Base-by-base conservation (phyloP, 2,329 filamentous ascomycete genomes). In the Aspergillus thermomutatus region DNA sequence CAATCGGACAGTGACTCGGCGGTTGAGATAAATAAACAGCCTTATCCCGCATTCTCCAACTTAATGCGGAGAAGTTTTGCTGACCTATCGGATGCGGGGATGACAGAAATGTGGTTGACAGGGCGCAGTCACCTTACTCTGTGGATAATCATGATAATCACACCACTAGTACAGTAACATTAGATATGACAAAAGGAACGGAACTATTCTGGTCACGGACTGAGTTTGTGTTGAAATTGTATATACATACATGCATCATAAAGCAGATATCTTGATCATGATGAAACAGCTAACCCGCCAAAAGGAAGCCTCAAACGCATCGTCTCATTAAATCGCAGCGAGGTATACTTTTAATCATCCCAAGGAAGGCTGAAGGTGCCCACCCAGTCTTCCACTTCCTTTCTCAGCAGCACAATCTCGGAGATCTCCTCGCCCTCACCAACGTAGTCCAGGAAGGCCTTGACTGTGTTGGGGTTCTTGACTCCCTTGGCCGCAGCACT, bases 401-500 rank as follows among this genome's bases (percentile, higher is more conserved):
- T 88, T 79, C 87, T 89, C 73, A 97, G 82, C 66, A 84, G 84
- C 72, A 90, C 88, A 80, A 99, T 93, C 80, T 93, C 90, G 51
- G 86, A 79, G 56, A 96, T 83, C 73, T 90, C 85, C 66, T 93
- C 92, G 63, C 83, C 80, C 86, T 90, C 75, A 52, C 90, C 86
- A 54, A 96, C 88, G 82, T 91, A 93, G 69, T 87, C 87, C 81
- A 92, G 90, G 87, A 97, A 97, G 79, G 97, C 94, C 87, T 97
- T 97, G 75, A 96, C 88, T 83, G 93, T 97, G 84, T 96, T 96
- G 66, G 91, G 91, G 79, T 94, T 91, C 87, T 97, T 97, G 72
- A 91, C 92, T 28, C 97, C 86, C 62, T 83, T 82, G 57, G 77
- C 83, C 80, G 97, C 91, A 60, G 96, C 84, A 71, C 93, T 88